Base-by-base conservation (phyloP, 2,329 filamentous ascomycete species). In the Botrytis cinerea region DNA sequence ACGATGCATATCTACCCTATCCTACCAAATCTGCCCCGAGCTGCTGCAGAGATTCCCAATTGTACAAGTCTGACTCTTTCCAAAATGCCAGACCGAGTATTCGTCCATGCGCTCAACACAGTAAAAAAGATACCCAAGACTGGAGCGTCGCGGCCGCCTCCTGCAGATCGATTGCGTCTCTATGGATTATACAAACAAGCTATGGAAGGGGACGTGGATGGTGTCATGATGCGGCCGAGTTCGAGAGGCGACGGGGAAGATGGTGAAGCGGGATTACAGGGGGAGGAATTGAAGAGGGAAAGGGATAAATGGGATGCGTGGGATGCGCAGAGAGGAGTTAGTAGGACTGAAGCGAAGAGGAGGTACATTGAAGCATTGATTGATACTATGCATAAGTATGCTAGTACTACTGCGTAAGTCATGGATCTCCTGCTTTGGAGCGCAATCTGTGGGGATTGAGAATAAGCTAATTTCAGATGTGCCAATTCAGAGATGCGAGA, bases 161-260 rank as follows among this genome's bases (percentile, higher is more conserved):
- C 94, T 2, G 86, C 88, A 75, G 95, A 97, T 80, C 92, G 96
- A 73, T 87, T 99, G 78, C 92, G 93, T 74, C 92, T 99, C 75
- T 99, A 99, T 91, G 96, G 96, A 76, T 88, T 99, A 77, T 99
- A 99, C 86, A 99, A 99, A 82, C 96, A 99, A 84, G 94, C 94
- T 75, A 98, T 98, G 96, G 95, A 99, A 85, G 96, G 96, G 67
- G 94, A 99, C 83, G 95, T 98, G 48, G 93, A 96, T 78, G 93
- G 93, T 67, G 94, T 98, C 68, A 97, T 98, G 92, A 91, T 95
- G 79, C 89, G 94, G 63, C 95, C 96, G 57, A 84, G 84, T 40
- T 84, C 85, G 40, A 84, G 85, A 61, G 94, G 94, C 43, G 84
- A 84, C 14, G 74, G 81, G 86, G 74, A 86, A 86, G 80, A 88